A percentile compares a stretch with the other conserved stretches of the same genome.
These are phyloP conservation scores for Cutaneotrichosporon sp. DNA, from an alignment of 1,284 basidiomycete species.

Conservation along the genomic window DNA sequence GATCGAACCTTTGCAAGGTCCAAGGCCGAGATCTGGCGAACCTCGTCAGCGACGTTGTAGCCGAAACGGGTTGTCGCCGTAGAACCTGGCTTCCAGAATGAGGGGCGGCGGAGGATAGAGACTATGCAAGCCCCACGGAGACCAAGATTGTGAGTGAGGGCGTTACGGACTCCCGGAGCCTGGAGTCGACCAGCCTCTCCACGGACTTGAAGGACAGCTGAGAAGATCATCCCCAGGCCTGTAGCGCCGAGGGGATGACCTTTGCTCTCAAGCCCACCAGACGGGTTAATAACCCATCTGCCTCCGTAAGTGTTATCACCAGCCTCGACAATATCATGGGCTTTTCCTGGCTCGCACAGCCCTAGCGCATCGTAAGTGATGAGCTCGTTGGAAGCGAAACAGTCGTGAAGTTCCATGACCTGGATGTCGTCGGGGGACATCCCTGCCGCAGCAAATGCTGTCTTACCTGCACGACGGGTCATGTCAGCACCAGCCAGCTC, in stretches of 20 bases:
- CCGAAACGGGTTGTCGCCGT: conserved; percentile 18
- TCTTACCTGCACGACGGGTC: conserved; percentile 16
- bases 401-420: conserved; percentile 31
- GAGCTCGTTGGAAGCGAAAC: conserved; percentile 30
- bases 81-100: conserved; percentile 20
- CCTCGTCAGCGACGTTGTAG: conserved; percentile 25
- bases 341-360: conserved; percentile 18
- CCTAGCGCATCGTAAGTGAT: conserved; percentile 26
- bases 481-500: conserved; percentile 26
- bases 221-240: conserved; percentile 29
- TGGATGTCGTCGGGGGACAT: conserved; percentile 21
- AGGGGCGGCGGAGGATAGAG: conserved; percentile 23
- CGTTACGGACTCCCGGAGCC: conserved; percentile 23
- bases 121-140: conserved; percentile 25
- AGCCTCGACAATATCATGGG: conserved; percentile 23
- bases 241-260: conserved; percentile 29
- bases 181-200: conserved; percentile 26
- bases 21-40: conserved; percentile 14
- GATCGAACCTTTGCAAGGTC: conserved; percentile 24
- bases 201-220: conserved; percentile 24
- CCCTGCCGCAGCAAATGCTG: conserved; percentile 22
- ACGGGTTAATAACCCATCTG: conserved; percentile 28
- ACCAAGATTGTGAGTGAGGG: conserved; percentile 26
- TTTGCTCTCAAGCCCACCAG: conserved; percentile 27
- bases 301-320: conserved; percentile 29